phyloP scores from a whole-genome alignment of 129 eudicot species.

The Sambucus nigra region DNA sequence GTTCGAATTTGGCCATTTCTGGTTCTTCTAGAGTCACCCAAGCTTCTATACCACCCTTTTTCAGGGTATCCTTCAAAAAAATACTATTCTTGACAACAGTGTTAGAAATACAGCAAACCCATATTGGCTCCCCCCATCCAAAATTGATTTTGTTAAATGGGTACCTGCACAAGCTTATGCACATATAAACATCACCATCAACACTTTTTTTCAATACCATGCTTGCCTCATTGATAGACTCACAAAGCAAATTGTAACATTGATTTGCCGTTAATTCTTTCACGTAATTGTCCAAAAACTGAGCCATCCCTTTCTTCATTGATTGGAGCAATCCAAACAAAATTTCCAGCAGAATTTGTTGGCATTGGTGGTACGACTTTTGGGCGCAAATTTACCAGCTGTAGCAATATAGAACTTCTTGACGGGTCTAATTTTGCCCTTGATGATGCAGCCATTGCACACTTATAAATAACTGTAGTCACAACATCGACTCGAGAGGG shows the following conservation, averaged over 20 bases:
- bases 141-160: conserved; percentile 24
- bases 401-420: conserved; percentile 12
- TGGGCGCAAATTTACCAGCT: conserved; percentile 24
- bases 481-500: conserved; percentile 32
- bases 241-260: conserved; percentile 7
- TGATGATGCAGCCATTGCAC: conserved; percentile 23
- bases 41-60: conserved; percentile 29
- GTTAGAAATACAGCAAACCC: conserved; percentile 18
- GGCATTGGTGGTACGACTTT: conserved; percentile 19
- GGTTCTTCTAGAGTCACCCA: conserved; percentile 22
- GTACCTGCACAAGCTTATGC: conserved; percentile 27
- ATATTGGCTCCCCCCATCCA: conserved; percentile 35
- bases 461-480: conserved; percentile 17
- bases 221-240: conserved; percentile 14
- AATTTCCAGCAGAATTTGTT: conserved; percentile 21
- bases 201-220: conserved; percentile 9
- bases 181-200: conserved; percentile 18
- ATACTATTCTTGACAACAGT: conserved; percentile 16
- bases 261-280: conserved; percentile 18
- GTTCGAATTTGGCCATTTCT: conserved; percentile 22
- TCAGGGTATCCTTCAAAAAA: conserved; percentile 22
- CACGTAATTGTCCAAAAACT: neutral
- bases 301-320: conserved; percentile 9
- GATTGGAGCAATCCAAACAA: conserved; percentile 15
- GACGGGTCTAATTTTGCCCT: neutral